A percentile compares a stretch with the other conserved stretches of the same genome.
These are phyloP conservation scores for Leavenworthia alabamica DNA, from an alignment of 345 rosid genomes.

Conservation along the genomic window DNA sequence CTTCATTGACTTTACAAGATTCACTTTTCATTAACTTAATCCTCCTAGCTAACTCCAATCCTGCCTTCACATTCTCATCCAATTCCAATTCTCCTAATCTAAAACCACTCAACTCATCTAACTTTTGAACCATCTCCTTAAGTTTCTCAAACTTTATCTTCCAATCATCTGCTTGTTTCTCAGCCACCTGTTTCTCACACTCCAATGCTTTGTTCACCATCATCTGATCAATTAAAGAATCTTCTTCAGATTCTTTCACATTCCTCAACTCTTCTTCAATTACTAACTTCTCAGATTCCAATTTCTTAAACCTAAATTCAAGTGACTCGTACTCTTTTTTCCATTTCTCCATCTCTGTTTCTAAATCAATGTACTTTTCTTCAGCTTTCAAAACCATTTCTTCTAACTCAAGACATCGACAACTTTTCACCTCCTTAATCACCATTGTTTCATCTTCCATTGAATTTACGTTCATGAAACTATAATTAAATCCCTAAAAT, in stretches of 20 bases:
- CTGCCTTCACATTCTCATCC: slow-evolving; percentile 21
- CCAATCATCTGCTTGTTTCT: slow-evolving; percentile 43
- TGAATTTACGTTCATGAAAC: not conserved
- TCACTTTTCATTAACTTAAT: not conserved
- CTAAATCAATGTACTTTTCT: slow-evolving; percentile 37
- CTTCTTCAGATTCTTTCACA: slow-evolving; percentile 26
- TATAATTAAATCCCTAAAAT: not conserved
- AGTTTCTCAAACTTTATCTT: slow-evolving; percentile 47
- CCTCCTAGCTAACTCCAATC: not conserved
- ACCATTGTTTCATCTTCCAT: not conserved
- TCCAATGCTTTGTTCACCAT: slow-evolving; percentile 40
- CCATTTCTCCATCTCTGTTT: slow-evolving; percentile 33
- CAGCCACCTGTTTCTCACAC: slow-evolving; percentile 45
- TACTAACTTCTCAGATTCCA: slow-evolving; percentile 33
- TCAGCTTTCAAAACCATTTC: slow-evolving; percentile 34
- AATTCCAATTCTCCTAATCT: slow-evolving; percentile 3
- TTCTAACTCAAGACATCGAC: slow-evolving; percentile 25
- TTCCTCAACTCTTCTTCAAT: slow-evolving; percentile 15
- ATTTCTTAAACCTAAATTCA: slow-evolving; percentile 16
- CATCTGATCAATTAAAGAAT: slow-evolving; percentile 37
- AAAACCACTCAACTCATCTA: slow-evolving; percentile 10
- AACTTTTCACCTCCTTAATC: not conserved
- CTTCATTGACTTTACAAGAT: not conserved
- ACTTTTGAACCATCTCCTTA: slow-evolving; percentile 22
- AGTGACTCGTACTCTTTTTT: slow-evolving; percentile 32